Conservation (phyloP, 1,284 basidiomycete genomes). For the Papiliotrema fonsecae region DNA sequence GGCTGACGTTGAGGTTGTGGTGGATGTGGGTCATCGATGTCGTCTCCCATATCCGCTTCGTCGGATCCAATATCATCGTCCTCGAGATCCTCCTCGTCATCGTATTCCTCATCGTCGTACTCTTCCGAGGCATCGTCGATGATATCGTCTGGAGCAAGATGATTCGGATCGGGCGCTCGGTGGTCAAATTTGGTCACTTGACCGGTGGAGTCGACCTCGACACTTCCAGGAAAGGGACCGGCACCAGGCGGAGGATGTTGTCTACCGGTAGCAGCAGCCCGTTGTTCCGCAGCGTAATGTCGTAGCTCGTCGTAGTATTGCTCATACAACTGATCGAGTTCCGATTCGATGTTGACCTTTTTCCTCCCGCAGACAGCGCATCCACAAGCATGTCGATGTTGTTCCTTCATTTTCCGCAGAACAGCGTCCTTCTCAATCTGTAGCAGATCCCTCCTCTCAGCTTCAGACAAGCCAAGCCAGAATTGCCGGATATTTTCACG, state of each 20-base stretch:
- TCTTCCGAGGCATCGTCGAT: slow-evolving; percentile 38
- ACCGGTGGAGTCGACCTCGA: slow-evolving; percentile 89
- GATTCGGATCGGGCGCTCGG: slow-evolving; percentile 50
- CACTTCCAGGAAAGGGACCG: slow-evolving; percentile 94
- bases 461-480: slow-evolving; percentile 85
- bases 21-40: slow-evolving; percentile 54
- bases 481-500: slow-evolving; percentile 95
- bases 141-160: slow-evolving; percentile 43
- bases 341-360: slow-evolving; percentile 97
- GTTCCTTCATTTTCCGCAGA: slow-evolving; percentile 96
- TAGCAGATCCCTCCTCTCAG: slow-evolving; percentile 82
- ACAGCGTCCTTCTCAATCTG: slow-evolving; percentile 97
- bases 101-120: slow-evolving; percentile 41
- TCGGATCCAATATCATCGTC: slow-evolving; percentile 54
- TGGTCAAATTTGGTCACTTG: slow-evolving; percentile 65
- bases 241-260: slow-evolving; percentile 89
- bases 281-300: slow-evolving; percentile 95
- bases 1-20: slow-evolving; percentile 39
- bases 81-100: slow-evolving; percentile 47
- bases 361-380: slow-evolving; percentile 97
- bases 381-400: slow-evolving; percentile 90
- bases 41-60: slow-evolving; percentile 62
- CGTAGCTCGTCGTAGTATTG: slow-evolving; percentile 99
- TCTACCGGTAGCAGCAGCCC: slow-evolving; percentile 77
- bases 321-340: slow-evolving; percentile 98